Evolutionary conservation across 768 basidiomycete genomes (phyloP).

Genomic region (Guyanaporus albipodus): DNA sequence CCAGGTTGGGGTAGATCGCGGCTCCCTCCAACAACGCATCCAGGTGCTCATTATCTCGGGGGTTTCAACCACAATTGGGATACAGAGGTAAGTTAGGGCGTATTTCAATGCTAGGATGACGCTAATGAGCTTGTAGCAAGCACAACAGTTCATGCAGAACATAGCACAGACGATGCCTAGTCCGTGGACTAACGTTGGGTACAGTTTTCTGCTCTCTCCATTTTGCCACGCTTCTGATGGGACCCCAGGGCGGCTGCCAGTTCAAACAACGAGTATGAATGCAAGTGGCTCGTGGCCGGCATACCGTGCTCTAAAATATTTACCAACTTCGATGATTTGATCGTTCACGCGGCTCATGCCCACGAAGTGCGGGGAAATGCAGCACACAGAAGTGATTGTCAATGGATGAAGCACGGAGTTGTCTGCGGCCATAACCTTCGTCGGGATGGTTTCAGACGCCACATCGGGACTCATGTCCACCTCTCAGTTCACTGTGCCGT

Average conservation of each 20-base stretch:
- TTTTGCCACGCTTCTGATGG: neutral
- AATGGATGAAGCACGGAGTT: neutral
- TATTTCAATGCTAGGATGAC: too few relatives aligned
- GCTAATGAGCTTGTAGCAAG: constrained; percentile 4
- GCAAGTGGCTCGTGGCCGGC: constrained; percentile 2
- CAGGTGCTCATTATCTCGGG: rapidly evolving
- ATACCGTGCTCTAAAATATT: neutral
- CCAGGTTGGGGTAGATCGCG: neutral
- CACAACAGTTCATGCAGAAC: neutral
- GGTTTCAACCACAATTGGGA: constrained; percentile 1
- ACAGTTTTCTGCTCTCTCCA: neutral
- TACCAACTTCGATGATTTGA: neutral
- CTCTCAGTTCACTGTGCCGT: neutral
- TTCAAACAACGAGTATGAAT: neutral
- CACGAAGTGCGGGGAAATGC: constrained; percentile 10
- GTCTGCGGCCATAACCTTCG: neutral
- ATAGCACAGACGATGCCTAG: neutral
- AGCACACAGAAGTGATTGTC: neutral
- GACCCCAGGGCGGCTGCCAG: neutral
- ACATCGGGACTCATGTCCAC: constrained; percentile 3
- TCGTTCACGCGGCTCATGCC: neutral
- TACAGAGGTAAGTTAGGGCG: neutral
- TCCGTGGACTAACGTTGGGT: neutral
- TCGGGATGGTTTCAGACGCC: constrained; percentile 2
- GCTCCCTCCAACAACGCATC: neutral